phyloP scores from a whole-genome alignment of 331 rosid species.

The Quercus tomentella region DNA sequence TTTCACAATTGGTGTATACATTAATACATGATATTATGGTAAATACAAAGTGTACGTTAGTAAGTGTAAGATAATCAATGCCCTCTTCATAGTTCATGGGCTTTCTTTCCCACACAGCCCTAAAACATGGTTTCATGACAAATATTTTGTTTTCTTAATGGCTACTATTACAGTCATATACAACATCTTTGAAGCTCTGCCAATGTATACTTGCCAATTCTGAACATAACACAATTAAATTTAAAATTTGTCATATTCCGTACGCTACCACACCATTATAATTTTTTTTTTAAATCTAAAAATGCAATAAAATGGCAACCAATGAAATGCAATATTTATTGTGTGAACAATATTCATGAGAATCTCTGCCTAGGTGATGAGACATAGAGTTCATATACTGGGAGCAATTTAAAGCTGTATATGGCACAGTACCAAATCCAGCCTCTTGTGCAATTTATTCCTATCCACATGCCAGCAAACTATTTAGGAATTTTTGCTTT shows the following conservation, averaged over 20 bases:
- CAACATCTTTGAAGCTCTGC: not conserved
- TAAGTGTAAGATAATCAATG: too few species aligned
- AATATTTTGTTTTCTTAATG: too few species aligned
- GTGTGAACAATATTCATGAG: not conserved
- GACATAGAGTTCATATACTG: constrained; percentile 37
- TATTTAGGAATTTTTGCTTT: constrained; percentile 48
- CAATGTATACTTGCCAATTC: not conserved
- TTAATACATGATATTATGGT: too few species aligned
- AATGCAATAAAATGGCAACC: not conserved
- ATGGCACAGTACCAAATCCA: constrained; percentile 31
- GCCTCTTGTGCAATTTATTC: constrained; percentile 45
- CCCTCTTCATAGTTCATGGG: too few species aligned
- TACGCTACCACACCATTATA: not conserved
- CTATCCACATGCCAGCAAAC: constrained; percentile 61
- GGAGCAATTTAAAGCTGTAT: constrained; percentile 31
- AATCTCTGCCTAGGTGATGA: constrained; percentile 35
- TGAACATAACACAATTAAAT: not conserved
- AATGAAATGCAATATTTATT: not conserved
- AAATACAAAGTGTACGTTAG: too few species aligned
- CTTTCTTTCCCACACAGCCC: too few species aligned
- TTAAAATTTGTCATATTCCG: not conserved
- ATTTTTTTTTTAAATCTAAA: not conserved
- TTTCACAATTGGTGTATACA: too few species aligned
- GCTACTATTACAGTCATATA: too few species aligned
- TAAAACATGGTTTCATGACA: too few species aligned